These are phyloP conservation scores for Vigna nakashimae DNA, from an alignment of 306 rosid genomes.

Conservation along the genomic window DNA sequence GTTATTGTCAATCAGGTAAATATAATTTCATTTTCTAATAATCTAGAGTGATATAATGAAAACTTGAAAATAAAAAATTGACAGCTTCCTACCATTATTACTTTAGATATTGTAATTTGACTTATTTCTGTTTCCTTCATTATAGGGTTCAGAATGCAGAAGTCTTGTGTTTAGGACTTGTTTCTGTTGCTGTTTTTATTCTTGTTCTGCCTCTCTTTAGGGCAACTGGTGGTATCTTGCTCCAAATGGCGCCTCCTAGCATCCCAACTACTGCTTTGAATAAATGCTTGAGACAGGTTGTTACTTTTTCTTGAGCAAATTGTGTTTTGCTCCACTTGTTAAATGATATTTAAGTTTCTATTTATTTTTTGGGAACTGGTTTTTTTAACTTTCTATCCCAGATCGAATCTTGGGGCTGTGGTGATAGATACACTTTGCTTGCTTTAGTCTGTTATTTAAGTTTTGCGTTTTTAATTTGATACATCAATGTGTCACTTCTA, in stretches of 20 bases:
- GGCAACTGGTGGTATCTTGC: constrained; percentile 90
- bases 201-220: constrained; percentile 93
- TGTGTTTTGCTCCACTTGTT: constrained; percentile 33
- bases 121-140: constrained; percentile 41
- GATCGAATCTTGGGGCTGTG: constrained; percentile 6
- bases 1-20: constrained; percentile 92
- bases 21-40: constrained; percentile 32
- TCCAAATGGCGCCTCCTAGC: constrained; percentile 96
- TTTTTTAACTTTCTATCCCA: not conserved
- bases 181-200: constrained; percentile 84
- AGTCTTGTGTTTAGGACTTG: constrained; percentile 93
- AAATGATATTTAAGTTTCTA: constrained; percentile 25
- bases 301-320: constrained; percentile 31
- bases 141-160: constrained; percentile 97
- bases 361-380: not conserved
- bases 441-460: constrained; percentile 2
- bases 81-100: constrained; percentile 21
- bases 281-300: constrained; percentile 97
- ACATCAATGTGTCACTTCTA: constrained; percentile 15
- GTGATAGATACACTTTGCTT: constrained; percentile 23
- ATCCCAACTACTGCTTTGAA: constrained; percentile 86
- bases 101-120: constrained; percentile 24
- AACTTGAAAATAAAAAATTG: not conserved
- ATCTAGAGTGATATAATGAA: constrained; percentile 9
- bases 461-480: constrained; percentile 30